Evolutionary conservation across 176 grass and related monocot genomes (phyloP).

Genomic region (Neostapfia colusana): DNA sequence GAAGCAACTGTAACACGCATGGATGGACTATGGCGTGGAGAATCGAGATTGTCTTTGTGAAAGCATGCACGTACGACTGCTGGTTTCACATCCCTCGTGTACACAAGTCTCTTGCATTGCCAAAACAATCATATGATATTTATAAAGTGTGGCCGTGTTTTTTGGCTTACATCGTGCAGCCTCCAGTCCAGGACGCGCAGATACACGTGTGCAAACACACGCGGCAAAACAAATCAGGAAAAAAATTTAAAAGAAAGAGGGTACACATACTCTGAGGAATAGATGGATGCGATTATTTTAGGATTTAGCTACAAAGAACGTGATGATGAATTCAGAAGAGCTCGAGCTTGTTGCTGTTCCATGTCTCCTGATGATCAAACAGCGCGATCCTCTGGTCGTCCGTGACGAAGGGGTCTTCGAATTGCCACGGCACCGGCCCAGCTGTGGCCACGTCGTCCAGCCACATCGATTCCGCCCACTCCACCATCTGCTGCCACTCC

Average conservation of each 20-base stretch:
- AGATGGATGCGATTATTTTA: background rate
- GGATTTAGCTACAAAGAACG: background rate
- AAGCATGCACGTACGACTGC: background rate
- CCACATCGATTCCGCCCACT: constrained; percentile 82
- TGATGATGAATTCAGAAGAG: constrained; percentile 36
- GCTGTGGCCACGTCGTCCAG: constrained; percentile 57
- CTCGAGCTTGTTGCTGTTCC: constrained; percentile 35
- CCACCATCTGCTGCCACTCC: constrained; percentile 47
- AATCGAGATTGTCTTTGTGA: background rate
- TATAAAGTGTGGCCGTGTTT: background rate
- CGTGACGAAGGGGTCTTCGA: constrained; percentile 54
- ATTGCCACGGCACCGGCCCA: constrained; percentile 33
- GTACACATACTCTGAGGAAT: background rate
- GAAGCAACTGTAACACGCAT: background rate
- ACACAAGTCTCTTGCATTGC: background rate
- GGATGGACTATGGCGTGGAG: background rate
- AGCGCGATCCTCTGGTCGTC: constrained; percentile 64
- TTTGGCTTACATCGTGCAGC: background rate
- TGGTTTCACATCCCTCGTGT: background rate
- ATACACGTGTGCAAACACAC: background rate
- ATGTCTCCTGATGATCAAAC: constrained; percentile 61
- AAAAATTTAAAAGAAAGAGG: background rate
- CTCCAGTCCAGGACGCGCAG: background rate
- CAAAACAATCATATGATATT: background rate
- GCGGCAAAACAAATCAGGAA: background rate